Evolutionary conservation across 1,139 yeast genomes (phyloP).

Genomic region (Yamadazyma atlantica): DNA sequence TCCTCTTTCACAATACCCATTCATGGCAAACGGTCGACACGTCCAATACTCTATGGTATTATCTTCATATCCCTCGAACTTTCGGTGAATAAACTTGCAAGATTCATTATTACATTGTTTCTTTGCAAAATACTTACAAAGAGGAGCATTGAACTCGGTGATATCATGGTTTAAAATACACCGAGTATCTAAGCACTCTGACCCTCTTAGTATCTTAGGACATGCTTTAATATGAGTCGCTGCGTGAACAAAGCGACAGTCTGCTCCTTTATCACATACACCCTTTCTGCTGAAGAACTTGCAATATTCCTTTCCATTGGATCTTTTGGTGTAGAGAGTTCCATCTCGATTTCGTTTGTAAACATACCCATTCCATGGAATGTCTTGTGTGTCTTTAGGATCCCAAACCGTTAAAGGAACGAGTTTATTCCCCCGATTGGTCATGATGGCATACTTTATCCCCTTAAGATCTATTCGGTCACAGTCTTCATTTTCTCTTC

Average conservation of each 20-base stretch:
- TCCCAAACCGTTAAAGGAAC: constrained; percentile 25
- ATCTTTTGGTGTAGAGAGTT: constrained; percentile 17
- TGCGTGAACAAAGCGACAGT: constrained; percentile 59
- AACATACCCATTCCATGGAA: constrained; percentile 30
- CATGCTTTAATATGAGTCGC: constrained; percentile 54
- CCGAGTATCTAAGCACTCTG: constrained; percentile 40
- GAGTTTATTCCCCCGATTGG: constrained; percentile 31
- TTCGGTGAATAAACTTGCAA: constrained; percentile 54
- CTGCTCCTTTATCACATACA: constrained; percentile 43
- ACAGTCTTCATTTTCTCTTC: constrained; percentile 29
- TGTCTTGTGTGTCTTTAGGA: constrained; percentile 13
- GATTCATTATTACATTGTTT: constrained; percentile 53
- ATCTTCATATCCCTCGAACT: constrained; percentile 18
- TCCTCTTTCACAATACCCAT: constrained; percentile 71
- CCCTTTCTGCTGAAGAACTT: constrained; percentile 43
- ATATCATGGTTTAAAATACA: constrained; percentile 62
- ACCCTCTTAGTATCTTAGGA: constrained; percentile 43
- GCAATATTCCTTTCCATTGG: constrained; percentile 26
- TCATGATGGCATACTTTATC: constrained; percentile 34
- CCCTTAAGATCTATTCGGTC: constrained; percentile 39
- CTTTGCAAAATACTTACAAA: constrained; percentile 54
- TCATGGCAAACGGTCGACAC: constrained; percentile 67
- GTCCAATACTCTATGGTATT: constrained; percentile 32
- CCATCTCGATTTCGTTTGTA: constrained; percentile 32
- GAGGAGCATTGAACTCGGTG: constrained; percentile 63